phyloP scores from a whole-genome alignment of 2,329 filamentous ascomycete species.

The Aspergillus intermedius region DNA sequence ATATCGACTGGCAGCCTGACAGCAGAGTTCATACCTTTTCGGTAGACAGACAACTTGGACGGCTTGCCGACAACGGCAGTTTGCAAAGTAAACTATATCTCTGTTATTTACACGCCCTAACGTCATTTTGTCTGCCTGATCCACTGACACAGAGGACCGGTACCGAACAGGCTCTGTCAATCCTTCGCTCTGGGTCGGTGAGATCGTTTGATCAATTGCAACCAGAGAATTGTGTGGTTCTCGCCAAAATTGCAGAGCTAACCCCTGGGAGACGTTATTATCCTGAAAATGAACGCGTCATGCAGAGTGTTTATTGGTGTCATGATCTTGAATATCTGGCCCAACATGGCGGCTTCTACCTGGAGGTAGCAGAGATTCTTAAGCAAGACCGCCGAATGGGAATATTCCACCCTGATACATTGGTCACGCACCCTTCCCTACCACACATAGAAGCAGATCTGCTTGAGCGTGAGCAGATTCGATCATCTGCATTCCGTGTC shows the following conservation, averaged over 20 bases:
- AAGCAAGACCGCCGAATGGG: slow-evolving; percentile 21
- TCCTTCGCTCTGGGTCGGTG: slow-evolving; percentile 40
- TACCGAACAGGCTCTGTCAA: slow-evolving; percentile 23
- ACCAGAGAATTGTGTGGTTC: slow-evolving; percentile 26
- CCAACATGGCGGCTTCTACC: slow-evolving; percentile 42
- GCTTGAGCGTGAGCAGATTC: slow-evolving; percentile 20
- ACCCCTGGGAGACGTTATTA: slow-evolving; percentile 44
- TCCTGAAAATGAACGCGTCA: slow-evolving; percentile 24
- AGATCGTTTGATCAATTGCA: slow-evolving; percentile 42
- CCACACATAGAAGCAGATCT: slow-evolving; percentile 9
- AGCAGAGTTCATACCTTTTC: no score
- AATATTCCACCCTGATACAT: slow-evolving; percentile 23
- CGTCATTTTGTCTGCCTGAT: slow-evolving; percentile 29
- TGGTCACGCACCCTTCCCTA: slow-evolving; percentile 1
- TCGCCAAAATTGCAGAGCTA: slow-evolving; percentile 36
- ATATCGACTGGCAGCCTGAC: no score
- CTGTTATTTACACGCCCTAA: slow-evolving; percentile 26
- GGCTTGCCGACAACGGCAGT: no score
- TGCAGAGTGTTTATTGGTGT: slow-evolving; percentile 46
- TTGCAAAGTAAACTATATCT: no score
- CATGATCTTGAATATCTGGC: slow-evolving; percentile 32
- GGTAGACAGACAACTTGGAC: no score
- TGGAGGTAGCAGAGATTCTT: slow-evolving; percentile 31
- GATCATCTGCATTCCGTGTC: slow-evolving; percentile 26
- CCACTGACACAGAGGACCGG: slow-evolving; percentile 28